Conservation (phyloP, 805 yeast genomes). For the Komagataella pastoris region DNA sequence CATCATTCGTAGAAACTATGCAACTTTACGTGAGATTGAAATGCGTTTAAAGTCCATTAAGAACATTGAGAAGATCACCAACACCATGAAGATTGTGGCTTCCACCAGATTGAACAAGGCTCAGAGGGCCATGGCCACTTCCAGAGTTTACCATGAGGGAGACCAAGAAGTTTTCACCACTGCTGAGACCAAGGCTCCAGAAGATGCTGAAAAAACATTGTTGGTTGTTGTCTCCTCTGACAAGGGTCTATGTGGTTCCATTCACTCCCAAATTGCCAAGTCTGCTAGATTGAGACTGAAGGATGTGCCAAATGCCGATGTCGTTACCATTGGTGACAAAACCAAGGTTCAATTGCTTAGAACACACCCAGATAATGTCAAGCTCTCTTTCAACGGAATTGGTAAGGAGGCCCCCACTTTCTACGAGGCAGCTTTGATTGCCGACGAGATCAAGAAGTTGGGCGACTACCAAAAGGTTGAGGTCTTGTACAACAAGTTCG, state of each 20-base stretch:
- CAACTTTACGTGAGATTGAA: slow-evolving; percentile 97
- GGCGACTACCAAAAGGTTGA: slow-evolving; percentile 68
- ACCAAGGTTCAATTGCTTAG: slow-evolving; percentile 79
- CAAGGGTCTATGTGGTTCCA: slow-evolving; percentile 98
- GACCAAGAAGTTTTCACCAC: slow-evolving; percentile 68
- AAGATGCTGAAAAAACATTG: slow-evolving; percentile 45
- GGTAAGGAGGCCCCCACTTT: slow-evolving; percentile 97
- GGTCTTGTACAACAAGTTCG: slow-evolving; percentile 78
- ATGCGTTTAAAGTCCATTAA: slow-evolving; percentile 95
- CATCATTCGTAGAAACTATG: slow-evolving; percentile 60
- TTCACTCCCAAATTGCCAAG: slow-evolving; percentile 91
- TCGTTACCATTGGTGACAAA: slow-evolving; percentile 92
- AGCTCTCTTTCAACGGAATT: slow-evolving; percentile 74
- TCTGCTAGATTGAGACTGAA: slow-evolving; percentile 59
- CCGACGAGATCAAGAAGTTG: slow-evolving; percentile 66
- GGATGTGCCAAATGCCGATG: slow-evolving; percentile 55
- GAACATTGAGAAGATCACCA: slow-evolving; percentile 98
- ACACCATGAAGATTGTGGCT: slow-evolving; percentile 99
- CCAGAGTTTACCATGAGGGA: slow-evolving; percentile 73
- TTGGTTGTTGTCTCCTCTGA: slow-evolving; percentile 87
- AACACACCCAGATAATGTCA: slow-evolving; percentile 57
- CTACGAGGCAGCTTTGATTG: slow-evolving; percentile 75
- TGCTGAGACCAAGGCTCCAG: slow-evolving; percentile 61
- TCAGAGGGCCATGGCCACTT: slow-evolving; percentile 82
- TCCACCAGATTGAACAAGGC: slow-evolving; percentile 94